Evolutionary conservation across 495 filamentous ascomycete species (phyloP).

Genomic region (Copromyces sp.): DNA sequence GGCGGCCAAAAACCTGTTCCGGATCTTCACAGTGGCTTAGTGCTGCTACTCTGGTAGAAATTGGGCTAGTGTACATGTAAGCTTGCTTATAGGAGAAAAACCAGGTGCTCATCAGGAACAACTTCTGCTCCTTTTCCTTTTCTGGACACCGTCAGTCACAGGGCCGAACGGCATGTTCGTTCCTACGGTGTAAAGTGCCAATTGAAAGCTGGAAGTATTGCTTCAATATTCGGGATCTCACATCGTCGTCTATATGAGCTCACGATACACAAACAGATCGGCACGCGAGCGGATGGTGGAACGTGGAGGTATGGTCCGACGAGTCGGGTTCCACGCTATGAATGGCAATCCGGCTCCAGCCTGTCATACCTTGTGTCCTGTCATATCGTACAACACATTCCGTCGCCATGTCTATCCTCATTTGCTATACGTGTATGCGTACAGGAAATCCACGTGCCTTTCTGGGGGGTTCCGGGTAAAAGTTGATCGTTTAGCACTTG

Average conservation of each 20-base stretch:
- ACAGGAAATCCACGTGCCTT: not conserved
- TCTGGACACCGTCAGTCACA: not conserved
- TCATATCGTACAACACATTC: not conserved
- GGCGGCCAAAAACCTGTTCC: not conserved
- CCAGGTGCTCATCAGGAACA: not conserved
- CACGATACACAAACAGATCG: not conserved
- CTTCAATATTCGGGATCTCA: not conserved
- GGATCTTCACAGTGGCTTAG: not conserved
- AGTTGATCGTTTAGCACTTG: not conserved
- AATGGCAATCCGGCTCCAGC: not conserved
- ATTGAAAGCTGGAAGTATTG: not conserved
- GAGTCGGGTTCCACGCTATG: not conserved
- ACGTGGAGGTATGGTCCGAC: not conserved
- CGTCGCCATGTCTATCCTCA: not conserved
- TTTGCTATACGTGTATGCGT: not conserved
- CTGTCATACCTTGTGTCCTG: not conserved
- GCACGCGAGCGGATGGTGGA: not conserved
- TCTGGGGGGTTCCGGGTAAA: not conserved
- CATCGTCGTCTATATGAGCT: not conserved
- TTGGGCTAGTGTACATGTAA: too few species aligned
- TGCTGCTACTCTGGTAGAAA: not conserved
- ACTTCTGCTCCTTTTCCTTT: not conserved
- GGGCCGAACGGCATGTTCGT: not conserved
- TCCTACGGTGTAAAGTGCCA: not conserved
- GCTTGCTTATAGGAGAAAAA: not conserved